A percentile compares a stretch with the other conserved stretches of the same genome.
These are phyloP conservation scores for Corymbia citriodora DNA, from an alignment of 441 rosid species.

Conservation along the genomic window DNA sequence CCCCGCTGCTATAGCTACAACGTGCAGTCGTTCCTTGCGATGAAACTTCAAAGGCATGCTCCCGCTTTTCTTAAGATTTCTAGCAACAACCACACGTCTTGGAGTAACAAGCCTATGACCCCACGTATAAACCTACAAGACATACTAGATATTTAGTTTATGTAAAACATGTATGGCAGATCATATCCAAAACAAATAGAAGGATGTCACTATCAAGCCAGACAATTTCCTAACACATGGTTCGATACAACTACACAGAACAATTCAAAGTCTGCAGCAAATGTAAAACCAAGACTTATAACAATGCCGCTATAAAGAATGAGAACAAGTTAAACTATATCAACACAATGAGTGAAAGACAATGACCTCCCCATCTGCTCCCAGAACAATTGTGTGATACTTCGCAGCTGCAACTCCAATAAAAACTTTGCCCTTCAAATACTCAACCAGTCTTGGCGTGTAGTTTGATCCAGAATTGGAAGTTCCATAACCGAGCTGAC, in stretches of 20 bases:
- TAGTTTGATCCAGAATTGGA: constrained; percentile 97
- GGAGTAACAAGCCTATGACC: constrained; percentile 98
- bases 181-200: neutral
- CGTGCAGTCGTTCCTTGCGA: constrained; percentile 61
- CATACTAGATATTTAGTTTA: constrained; percentile 7
- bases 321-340: neutral
- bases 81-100: constrained; percentile 64
- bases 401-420: constrained; percentile 71
- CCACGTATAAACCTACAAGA: constrained; percentile 84
- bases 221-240: neutral
- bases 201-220: neutral
- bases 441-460: constrained; percentile 89
- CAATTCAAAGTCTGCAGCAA: neutral
- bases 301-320: neutral
- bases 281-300: neutral
- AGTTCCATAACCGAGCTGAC: constrained; percentile 99
- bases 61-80: constrained; percentile 79
- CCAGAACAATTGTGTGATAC: constrained; percentile 82
- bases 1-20: constrained; percentile 86
- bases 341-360: neutral
- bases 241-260: neutral
- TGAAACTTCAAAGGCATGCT: constrained; percentile 62
- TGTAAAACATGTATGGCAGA: neutral
- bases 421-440: constrained; percentile 76
- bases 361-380: constrained; percentile 89